Conservation (phyloP, 2,329 filamentous ascomycete species). For the Colletotrichum destructivum region DNA sequence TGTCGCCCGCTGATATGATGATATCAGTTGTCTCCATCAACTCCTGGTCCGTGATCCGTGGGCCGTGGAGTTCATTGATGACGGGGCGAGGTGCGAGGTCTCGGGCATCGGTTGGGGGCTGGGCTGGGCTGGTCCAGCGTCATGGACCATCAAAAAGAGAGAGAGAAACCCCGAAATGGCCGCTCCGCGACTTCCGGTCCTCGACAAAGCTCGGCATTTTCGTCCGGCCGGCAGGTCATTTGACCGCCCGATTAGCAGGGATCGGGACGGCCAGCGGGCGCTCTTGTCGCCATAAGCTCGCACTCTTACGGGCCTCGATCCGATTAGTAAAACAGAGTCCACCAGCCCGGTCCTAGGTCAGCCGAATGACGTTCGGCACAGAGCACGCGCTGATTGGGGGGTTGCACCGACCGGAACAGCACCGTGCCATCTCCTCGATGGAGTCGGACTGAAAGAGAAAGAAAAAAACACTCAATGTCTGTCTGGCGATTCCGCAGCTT, state of each 20-base stretch:
- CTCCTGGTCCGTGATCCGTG: slow-evolving; percentile 26
- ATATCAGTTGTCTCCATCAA: slow-evolving; percentile 21
- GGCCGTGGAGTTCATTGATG: slow-evolving; percentile 31
- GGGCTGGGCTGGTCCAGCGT: slow-evolving; percentile 4
- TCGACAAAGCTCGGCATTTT: slow-evolving; percentile 18
- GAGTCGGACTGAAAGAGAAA: too few species aligned
- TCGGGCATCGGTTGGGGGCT: slow-evolving; percentile 2
- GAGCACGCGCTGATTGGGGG: slow-evolving; percentile 11
- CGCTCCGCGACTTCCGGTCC: slow-evolving; percentile 25
- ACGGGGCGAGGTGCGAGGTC: slow-evolving; percentile 8
- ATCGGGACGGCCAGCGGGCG: slow-evolving; percentile 18
- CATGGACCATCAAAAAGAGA: background rate
- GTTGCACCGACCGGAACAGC: slow-evolving; percentile 11
- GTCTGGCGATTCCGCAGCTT: slow-evolving; percentile 2
- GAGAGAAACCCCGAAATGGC: slow-evolving; percentile 1
- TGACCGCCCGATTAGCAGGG: slow-evolving; percentile 25
- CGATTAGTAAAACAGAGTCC: slow-evolving; percentile 24
- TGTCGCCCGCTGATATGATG: slow-evolving; percentile 10
- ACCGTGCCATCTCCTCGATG: too few species aligned
- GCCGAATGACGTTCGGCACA: slow-evolving; percentile 32
- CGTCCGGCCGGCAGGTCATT: slow-evolving; percentile 30
- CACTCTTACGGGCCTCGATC: slow-evolving; percentile 18
- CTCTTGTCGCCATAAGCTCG: slow-evolving; percentile 17
- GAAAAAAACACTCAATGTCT: background rate
- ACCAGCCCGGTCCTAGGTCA: slow-evolving; percentile 27